A percentile compares a stretch with the other conserved stretches of the same genome.
These are phyloP conservation scores for Saturnispora hagleri DNA, from an alignment of 805 yeast species.

Conservation along the genomic window DNA sequence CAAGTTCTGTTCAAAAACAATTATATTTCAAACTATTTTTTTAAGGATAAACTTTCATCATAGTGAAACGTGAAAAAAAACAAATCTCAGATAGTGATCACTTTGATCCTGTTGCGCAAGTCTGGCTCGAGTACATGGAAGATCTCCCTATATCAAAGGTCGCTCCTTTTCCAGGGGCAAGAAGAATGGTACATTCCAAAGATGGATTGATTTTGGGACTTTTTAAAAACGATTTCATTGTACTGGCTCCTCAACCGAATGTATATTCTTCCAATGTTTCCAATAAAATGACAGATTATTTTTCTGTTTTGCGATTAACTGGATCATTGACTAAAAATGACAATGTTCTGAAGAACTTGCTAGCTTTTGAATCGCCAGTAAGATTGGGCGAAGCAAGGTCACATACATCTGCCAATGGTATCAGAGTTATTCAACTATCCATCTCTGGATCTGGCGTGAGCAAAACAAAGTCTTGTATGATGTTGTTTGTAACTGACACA, in stretches of 20 bases:
- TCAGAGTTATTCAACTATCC: conserved; percentile 5
- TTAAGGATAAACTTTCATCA: too few species aligned
- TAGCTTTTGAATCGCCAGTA: conserved; percentile 7
- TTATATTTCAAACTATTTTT: too few species aligned
- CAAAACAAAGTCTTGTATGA: conserved; percentile 5
- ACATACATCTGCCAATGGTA: conserved; percentile 3
- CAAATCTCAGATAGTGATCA: neutral
- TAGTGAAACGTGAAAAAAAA: neutral
- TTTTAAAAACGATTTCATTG: conserved; percentile 9
- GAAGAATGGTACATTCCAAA: conserved; percentile 8
- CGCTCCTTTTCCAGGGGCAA: conserved; percentile 1
- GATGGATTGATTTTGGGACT: conserved; percentile 13
- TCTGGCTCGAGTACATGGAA: conserved; percentile 1
- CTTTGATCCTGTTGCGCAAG: neutral
- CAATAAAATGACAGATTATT: conserved; percentile 8
- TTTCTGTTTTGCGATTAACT: conserved; percentile 4
- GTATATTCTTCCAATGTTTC: neutral
- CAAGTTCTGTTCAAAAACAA: too few species aligned
- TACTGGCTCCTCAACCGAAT: conserved; percentile 7
- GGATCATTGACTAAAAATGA: conserved; percentile 9
- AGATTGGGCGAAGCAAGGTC: conserved; percentile 10
- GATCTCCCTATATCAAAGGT: conserved; percentile 8
- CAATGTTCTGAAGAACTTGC: conserved; percentile 8
- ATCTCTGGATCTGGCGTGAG: conserved; percentile 14
- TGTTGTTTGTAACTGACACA: conserved; percentile 12